Percentiles rank a stretch among this genome's conserved stretches.
These are phyloP conservation scores for Mikania micrantha DNA, from an alignment of 129 eudicot species.

Conservation along the genomic window DNA sequence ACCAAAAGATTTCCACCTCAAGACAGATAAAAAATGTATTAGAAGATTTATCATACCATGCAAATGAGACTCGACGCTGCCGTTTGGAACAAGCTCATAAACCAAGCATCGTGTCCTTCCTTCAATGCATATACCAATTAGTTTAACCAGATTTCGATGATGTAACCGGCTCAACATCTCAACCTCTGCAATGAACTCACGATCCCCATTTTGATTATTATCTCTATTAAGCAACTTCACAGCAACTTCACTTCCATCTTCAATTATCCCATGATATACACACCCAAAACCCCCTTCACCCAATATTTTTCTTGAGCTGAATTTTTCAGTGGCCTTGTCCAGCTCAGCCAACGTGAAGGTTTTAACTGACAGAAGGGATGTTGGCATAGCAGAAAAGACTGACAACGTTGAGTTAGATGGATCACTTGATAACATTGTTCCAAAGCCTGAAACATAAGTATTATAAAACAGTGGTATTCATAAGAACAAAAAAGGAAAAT, in stretches of 20 bases:
- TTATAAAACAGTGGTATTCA: neutral
- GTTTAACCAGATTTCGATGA: conserved; percentile 91
- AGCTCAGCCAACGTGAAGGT: conserved; percentile 77
- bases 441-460: conserved; percentile 52
- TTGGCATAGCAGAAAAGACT: conserved; percentile 65
- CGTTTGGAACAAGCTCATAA: conserved; percentile 87
- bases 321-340: conserved; percentile 81
- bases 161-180: conserved; percentile 97
- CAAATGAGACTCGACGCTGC: conserved; percentile 93
- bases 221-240: conserved; percentile 85
- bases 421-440: conserved; percentile 69
- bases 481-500: neutral
- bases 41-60: conserved; percentile 51
- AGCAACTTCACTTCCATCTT: conserved; percentile 79
- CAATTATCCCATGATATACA: conserved; percentile 75
- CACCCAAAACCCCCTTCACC: conserved; percentile 99
- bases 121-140: conserved; percentile 92
- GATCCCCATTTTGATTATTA: conserved; percentile 82
- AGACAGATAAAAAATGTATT: neutral
- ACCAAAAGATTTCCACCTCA: neutral
- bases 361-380: conserved; percentile 79
- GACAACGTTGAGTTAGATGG: conserved; percentile 80
- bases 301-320: conserved; percentile 57
- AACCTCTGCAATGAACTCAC: conserved; percentile 89
- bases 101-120: conserved; percentile 92